Conservation (phyloP, 352 stramenopile species). For the Aphanomyces stellatus region DNA sequence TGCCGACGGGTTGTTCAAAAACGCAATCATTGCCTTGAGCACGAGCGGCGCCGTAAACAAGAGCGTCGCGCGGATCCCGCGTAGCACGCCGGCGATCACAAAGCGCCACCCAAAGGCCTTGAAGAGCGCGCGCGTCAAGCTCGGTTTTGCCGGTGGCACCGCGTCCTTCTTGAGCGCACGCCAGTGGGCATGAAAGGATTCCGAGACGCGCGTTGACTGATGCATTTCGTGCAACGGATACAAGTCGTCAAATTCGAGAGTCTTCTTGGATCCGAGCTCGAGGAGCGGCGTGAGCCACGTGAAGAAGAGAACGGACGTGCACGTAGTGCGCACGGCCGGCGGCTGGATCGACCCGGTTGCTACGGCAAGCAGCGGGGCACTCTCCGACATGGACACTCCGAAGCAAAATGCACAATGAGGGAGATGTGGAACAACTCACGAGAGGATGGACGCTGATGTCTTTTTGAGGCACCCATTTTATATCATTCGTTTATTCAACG, state of each 20-base stretch:
- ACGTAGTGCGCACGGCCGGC: not conserved
- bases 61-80: conserved; percentile 72
- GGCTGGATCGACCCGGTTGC: not conserved
- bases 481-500: too few relatives aligned
- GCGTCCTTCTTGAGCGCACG: not conserved
- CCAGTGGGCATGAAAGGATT: not conserved
- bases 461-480: too few relatives aligned
- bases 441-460: too few relatives aligned
- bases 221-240: not conserved
- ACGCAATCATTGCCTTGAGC: conserved; percentile 11
- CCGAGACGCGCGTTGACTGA: not conserved
- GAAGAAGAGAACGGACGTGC: not conserved
- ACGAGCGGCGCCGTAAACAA: conserved; percentile 65
- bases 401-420: too few relatives aligned
- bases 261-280: not conserved
- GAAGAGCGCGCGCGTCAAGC: conserved; percentile 21
- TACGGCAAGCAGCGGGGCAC: not conserved
- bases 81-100: conserved; percentile 48
- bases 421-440: too few relatives aligned
- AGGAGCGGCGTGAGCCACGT: conserved; percentile 4
- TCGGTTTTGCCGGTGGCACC: not conserved
- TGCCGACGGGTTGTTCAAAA: not conserved
- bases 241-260: conserved; percentile 1
- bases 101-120: conserved; percentile 57
- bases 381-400: not conserved